phyloP scores from a whole-genome alignment of 106 monocot genomes.

The Dendrobium officinale region DNA sequence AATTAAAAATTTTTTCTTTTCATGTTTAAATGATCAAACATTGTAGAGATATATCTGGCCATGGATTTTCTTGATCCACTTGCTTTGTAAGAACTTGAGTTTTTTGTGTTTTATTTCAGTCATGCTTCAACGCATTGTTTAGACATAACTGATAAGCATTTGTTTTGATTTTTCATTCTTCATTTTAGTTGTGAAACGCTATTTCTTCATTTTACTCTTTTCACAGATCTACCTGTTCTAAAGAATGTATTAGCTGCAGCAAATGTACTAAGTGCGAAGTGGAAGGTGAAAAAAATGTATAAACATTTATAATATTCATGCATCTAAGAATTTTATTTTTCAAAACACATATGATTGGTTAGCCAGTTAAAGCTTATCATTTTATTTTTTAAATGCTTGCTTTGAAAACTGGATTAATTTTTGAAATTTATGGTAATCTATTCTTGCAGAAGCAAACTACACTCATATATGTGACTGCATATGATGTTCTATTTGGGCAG shows the following conservation, averaged over 20 bases:
- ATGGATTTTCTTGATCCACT: background rate
- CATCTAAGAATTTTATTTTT: background rate
- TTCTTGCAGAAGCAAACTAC: slow-evolving; percentile 78
- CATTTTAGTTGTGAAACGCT: background rate
- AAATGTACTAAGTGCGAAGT: slow-evolving; percentile 52
- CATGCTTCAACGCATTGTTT: background rate
- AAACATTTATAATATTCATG: slow-evolving; percentile 2
- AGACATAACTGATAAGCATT: background rate
- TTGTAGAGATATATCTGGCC: background rate
- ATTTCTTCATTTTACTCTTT: background rate
- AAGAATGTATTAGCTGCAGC: slow-evolving; percentile 49
- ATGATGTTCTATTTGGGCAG: slow-evolving; percentile 94
- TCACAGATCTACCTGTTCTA: slow-evolving; percentile 60
- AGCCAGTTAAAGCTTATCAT: background rate
- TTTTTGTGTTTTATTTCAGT: background rate
- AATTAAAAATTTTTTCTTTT: background rate
- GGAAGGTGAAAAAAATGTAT: slow-evolving; percentile 69
- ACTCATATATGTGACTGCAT: slow-evolving; percentile 61
- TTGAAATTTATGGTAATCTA: slow-evolving; percentile 5
- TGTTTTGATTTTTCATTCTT: background rate
- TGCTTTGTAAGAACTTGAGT: background rate
- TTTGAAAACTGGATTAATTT: background rate
- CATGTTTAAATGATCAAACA: background rate
- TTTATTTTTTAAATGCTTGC: background rate
- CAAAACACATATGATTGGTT: background rate